Base-by-base conservation (phyloP, 805 yeast genomes). In the Danielozyma ontarioensis region DNA sequence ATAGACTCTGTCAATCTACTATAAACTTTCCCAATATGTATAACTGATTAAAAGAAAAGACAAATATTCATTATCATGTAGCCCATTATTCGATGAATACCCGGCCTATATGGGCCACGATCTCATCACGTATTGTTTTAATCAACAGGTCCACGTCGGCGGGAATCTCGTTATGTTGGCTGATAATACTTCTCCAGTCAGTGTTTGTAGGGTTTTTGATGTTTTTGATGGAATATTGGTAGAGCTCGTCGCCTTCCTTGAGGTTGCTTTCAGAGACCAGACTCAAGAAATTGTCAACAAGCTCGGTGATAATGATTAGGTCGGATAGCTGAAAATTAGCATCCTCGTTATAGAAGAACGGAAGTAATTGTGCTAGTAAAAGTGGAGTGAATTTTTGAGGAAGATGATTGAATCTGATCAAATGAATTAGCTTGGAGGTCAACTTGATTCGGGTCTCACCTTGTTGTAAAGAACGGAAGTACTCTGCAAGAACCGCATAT, bases 401-500 rank as follows among this genome's bases (percentile, higher is more conserved):
- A 39, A 67, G 44, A 42, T 59, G 60, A 28, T 49, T 56, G 45
- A 64, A 65, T 34, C 62, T 56, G 33, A 67, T 45, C 34, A 80
- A 48, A 44, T 76, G 79, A 29, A 63, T 64, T 48, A 80, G 69
- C 14, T 59, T 59, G 17, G 81, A 50, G 8, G 10, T 10, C 11
- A 78, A 51, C 25, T 59, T 54, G 11, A 62, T 41, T 27, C 67
- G 44, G 4, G 67, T 51, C 4, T 40, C 27, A 27, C 45, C 43
- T 4, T 37, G 31, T 34, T 52, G 44, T 6, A 61, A 32, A 1
- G 57, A 51, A 13, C 57, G 55, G 50, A 70, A 70, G 45, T 73
- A 77, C 39, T 70, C 70, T 37, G 65, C 64, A 16, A 83, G 59
- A 0, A 80, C 74, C 2, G 81, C 87, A 50, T 82, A 78, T 29